These are phyloP conservation scores for Lanmaoa rubissima DNA, from an alignment of 768 basidiomycete genomes.

Conservation along the genomic window DNA sequence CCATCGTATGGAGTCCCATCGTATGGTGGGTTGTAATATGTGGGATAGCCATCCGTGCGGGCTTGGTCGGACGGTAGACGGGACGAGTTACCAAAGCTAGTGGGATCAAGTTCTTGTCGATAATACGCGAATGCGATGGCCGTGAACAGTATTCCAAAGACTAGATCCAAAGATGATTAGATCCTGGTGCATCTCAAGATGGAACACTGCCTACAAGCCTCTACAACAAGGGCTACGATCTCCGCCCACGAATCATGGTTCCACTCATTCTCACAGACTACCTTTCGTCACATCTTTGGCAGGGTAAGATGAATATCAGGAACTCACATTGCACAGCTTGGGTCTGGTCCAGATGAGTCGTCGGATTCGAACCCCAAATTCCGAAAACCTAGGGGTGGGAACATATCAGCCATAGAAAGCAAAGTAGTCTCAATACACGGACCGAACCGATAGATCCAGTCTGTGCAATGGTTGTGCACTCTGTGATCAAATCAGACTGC, in stretches of 20 bases:
- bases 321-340: slow-evolving; percentile 51
- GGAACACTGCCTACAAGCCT: slow-evolving; percentile 45
- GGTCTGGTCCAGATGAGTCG: slow-evolving; percentile 25
- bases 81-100: slow-evolving; percentile 48
- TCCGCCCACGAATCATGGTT: slow-evolving; percentile 64
- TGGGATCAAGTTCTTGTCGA: slow-evolving; percentile 71
- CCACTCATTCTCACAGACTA: slow-evolving; percentile 67
- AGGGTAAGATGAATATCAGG: neutral
- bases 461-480: slow-evolving; percentile 47
- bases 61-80: slow-evolving; percentile 42
- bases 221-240: slow-evolving; percentile 61
- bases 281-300: slow-evolving; percentile 10
- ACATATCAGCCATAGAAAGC: slow-evolving; percentile 13
- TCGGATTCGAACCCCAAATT: slow-evolving; percentile 49
- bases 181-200: neutral
- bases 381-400: slow-evolving; percentile 40
- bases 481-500: slow-evolving; percentile 56
- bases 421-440: slow-evolving; percentile 7
- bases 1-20: slow-evolving; percentile 44
- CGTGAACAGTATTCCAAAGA: slow-evolving; percentile 61
- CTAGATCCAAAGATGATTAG: slow-evolving; percentile 32
- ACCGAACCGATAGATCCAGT: slow-evolving; percentile 35
- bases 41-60: slow-evolving; percentile 40
- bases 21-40: slow-evolving; percentile 64
- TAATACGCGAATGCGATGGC: slow-evolving; percentile 67